These are phyloP conservation scores for Penicillium silybi DNA, from an alignment of 495 filamentous ascomycete genomes.

Conservation along the genomic window DNA sequence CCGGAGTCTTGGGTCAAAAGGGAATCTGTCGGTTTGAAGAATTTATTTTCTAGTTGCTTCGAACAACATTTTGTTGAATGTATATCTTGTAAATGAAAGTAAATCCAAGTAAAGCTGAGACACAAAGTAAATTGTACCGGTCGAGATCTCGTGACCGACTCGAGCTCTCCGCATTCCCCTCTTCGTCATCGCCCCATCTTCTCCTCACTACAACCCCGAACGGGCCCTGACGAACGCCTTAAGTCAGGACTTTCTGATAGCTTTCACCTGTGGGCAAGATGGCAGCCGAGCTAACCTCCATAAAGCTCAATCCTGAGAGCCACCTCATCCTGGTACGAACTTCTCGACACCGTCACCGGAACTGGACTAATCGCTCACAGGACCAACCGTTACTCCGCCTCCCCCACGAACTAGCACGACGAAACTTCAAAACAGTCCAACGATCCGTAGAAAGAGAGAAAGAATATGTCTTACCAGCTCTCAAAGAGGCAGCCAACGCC, in stretches of 20 bases:
- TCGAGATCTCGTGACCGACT: slow-evolving; percentile 11
- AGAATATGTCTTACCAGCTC: slow-evolving; percentile 60
- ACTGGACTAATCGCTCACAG: slow-evolving; percentile 41
- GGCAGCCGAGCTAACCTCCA: slow-evolving; percentile 54
- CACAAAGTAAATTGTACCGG: neutral
- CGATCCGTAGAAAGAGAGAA: slow-evolving; percentile 75
- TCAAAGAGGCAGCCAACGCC: slow-evolving; percentile 66
- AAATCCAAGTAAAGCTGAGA: neutral
- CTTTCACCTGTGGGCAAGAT: slow-evolving; percentile 19
- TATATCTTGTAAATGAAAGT: slow-evolving; percentile 2
- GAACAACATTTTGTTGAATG: neutral
- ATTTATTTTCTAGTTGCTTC: slow-evolving; percentile 13
- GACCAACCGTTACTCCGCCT: slow-evolving; percentile 94
- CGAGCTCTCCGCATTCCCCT: slow-evolving; percentile 22
- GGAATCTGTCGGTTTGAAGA: slow-evolving; percentile 31
- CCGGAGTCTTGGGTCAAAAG: slow-evolving; percentile 47
- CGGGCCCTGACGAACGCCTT: neutral
- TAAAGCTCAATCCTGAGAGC: slow-evolving; percentile 68
- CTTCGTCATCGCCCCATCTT: slow-evolving; percentile 17
- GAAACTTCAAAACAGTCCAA: slow-evolving; percentile 89
- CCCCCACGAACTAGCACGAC: slow-evolving; percentile 83
- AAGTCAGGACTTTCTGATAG: neutral
- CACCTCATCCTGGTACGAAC: slow-evolving; percentile 63
- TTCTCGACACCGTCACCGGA: slow-evolving; percentile 5
- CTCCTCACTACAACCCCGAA: slow-evolving; percentile 1